phyloP scores from a whole-genome alignment of 2,329 filamentous ascomycete genomes.

The Amauroascus niger region DNA sequence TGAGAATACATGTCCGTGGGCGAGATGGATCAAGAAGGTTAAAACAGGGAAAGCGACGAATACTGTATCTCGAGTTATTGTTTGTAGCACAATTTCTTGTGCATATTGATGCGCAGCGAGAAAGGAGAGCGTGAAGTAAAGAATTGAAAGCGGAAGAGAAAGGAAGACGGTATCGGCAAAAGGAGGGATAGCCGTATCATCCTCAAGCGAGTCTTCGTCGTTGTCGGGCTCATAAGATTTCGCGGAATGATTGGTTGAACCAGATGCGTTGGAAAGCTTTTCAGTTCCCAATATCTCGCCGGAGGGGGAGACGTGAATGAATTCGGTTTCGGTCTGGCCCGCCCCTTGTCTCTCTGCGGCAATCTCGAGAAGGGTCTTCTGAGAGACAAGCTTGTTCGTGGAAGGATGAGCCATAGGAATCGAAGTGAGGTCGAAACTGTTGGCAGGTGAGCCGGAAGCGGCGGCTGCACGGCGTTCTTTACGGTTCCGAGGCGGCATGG shows the following conservation, averaged over 20 bases:
- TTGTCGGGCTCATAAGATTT: conserved; percentile 11
- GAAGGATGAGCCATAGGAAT: conserved; percentile 28
- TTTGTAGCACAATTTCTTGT: conserved; percentile 27
- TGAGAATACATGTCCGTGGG: conserved; percentile 37
- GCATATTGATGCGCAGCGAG: conserved; percentile 41
- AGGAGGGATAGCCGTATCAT: conserved; percentile 26
- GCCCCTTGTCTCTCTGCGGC: conserved; percentile 37
- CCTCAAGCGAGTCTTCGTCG: conserved; percentile 1
- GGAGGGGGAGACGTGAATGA: conserved; percentile 23
- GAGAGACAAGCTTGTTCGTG: conserved; percentile 9
- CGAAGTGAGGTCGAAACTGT: conserved; percentile 18
- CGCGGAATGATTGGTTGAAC: conserved; percentile 10
- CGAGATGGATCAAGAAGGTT: conserved; percentile 37
- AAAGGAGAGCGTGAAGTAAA: conserved; percentile 39
- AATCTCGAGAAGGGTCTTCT: conserved; percentile 35
- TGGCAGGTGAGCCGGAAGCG: conserved; percentile 20
- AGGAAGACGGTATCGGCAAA: conserved; percentile 38
- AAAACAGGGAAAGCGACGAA: conserved; percentile 36
- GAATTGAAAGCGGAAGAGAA: conserved; percentile 34
- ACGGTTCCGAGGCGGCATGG: conserved; percentile 24
- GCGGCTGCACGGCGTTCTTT: conserved; percentile 33
- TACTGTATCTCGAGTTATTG: conserved; percentile 30
- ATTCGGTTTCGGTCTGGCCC: conserved; percentile 19
- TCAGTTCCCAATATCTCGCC: conserved; percentile 21
- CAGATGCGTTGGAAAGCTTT: conserved; percentile 14